Evolutionary conservation across 768 basidiomycete species (phyloP), one percentile per base, ranked within the genome.

Genomic region (Agrocybe praecox): DNA sequence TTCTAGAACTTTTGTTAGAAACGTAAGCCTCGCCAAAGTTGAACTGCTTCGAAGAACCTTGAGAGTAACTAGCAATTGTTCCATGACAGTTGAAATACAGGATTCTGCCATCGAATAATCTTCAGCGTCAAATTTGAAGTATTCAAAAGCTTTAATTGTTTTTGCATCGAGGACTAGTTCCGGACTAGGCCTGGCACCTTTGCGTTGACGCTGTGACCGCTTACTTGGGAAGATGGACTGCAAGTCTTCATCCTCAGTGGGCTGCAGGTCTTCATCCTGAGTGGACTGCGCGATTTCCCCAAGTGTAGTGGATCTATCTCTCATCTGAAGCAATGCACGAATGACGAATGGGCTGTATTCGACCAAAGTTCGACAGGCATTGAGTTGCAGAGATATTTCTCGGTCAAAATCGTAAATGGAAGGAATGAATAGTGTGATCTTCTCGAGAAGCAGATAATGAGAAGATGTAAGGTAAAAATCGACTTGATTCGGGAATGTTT

Each of bases 381-480:
- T 45, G 9, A 61, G 44, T 18, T 44, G n/a, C 9, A 42, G 22
- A 18, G 33, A 19, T 18, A 23, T 18, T 9, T 47, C 52, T 29
- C 55, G 51, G 9, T 56, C 55, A 33, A 61, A 61, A 34, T 40
- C 6, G 50, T 46, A 50, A 7, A 23, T 29, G 44, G 53, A 57
- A 14, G 22, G 58, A 21, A 61, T 22, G n/a, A 33, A 57, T 21
- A 52, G n/a, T 12, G 59, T 57, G 22, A 61, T 55, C 21, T 52
- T 57, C 18, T 56, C 48, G 15, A 61, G 52, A 26, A 61, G 46
- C 21, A 21, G 26, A 24, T 50, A 48, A 18, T 48, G 44, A 46
- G 51, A 24, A n/a, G 59, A 61, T 34, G 12, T 46, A 34, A 26
- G 19, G 46, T 49, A 61, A 8, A 32, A 18, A 29, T 61, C 50